Conservation (phyloP, 306 rosid species). For the Prunus campanulata region DNA sequence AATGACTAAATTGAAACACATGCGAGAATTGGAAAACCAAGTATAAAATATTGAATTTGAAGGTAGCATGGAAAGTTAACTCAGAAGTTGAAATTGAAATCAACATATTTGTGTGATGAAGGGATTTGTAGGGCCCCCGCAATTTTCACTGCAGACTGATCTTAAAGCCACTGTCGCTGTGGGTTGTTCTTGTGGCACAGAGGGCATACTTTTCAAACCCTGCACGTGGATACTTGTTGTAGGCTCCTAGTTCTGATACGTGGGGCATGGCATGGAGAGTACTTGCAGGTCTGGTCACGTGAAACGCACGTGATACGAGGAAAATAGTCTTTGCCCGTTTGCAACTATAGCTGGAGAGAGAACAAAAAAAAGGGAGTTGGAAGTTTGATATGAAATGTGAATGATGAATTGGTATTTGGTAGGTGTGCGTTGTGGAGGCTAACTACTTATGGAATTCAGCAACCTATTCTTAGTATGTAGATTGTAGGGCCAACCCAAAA, state of each 20-base stretch:
- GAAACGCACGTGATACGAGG: conserved; percentile 16
- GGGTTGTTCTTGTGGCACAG: not conserved
- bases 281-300: conserved; percentile 8
- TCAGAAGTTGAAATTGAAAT: no score
- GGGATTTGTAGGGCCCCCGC: not conserved
- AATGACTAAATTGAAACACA: no score
- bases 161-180: conserved; percentile 1
- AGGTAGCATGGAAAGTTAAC: no score
- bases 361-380: fast-evolving
- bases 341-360: not conserved
- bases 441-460: not conserved
- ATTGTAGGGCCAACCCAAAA: not conserved
- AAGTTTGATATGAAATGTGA: no score
- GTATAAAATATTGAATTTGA: no score
- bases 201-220: conserved; percentile 17
- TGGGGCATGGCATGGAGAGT: not conserved
- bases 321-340: not conserved
- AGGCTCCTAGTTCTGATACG: not conserved
- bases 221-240: conserved; percentile 25
- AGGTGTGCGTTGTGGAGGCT: not conserved
- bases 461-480: not conserved
- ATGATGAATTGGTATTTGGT: not conserved
- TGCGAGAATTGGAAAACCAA: no score
- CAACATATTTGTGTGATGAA: not conserved
- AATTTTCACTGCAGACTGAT: not conserved